Percentiles rank a stretch among this genome's conserved stretches.
Conservation (phyloP, 176 grass and related monocot genomes). For the Saccharum spontaneum region DNA sequence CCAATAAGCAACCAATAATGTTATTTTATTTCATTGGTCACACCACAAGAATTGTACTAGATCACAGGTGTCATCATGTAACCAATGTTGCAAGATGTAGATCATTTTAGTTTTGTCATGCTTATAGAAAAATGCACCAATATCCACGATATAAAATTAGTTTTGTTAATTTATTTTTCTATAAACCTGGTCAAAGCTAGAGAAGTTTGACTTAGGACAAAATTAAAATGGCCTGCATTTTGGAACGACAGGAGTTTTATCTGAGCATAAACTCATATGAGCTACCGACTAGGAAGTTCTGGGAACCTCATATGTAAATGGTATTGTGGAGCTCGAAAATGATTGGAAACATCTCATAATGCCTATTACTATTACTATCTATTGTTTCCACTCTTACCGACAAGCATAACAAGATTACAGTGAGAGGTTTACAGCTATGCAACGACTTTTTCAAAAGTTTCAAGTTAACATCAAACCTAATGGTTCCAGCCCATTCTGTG, state of each 20-base stretch:
- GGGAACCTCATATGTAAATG: constrained; percentile 12
- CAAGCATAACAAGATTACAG: constrained; percentile 22
- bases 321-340: constrained; percentile 23
- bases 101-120: background rate
- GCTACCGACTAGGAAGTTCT: background rate
- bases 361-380: constrained; percentile 21
- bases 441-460: constrained; percentile 16
- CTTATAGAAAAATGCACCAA: background rate
- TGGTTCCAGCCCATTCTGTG: constrained; percentile 14
- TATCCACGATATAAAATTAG: background rate
- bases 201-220: background rate
- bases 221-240: background rate
- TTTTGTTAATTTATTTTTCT: background rate
- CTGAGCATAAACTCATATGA: background rate
- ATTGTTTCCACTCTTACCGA: constrained; percentile 14
- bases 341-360: background rate
- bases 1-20: constrained; percentile 19
- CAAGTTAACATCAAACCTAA: constrained; percentile 3
- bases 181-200: background rate
- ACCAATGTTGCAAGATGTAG: background rate
- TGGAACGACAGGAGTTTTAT: background rate
- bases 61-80: constrained; percentile 16
- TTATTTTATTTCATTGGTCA: constrained; percentile 27
- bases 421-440: constrained; percentile 7
- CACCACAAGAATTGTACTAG: constrained; percentile 18